Evolutionary conservation across 352 stramenopile species (phyloP).

Genomic region (Phytopythium oedochilum): DNA sequence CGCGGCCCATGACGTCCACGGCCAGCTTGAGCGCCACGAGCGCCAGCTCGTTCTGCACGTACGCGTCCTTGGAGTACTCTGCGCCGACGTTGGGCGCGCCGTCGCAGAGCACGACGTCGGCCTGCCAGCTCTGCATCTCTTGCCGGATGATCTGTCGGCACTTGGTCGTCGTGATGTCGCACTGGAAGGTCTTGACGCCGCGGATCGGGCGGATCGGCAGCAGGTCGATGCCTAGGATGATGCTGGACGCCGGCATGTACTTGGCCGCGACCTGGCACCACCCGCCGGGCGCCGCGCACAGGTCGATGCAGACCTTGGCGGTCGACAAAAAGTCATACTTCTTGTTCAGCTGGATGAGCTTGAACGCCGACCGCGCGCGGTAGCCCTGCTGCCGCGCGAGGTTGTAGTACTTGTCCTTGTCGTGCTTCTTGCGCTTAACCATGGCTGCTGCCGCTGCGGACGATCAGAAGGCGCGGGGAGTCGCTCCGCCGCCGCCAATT

Average conservation of each 20-base stretch:
- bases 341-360: conserved; percentile 99
- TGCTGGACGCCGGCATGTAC: conserved; percentile 93
- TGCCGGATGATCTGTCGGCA: conserved; percentile 91
- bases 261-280: conserved; percentile 95
- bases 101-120: conserved; percentile 98
- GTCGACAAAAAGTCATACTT: conserved; percentile 98
- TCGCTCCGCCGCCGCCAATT: background rate
- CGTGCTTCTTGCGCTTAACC: conserved; percentile 97
- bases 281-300: conserved; percentile 98
- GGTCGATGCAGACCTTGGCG: conserved; percentile 97
- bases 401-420: conserved; percentile 99
- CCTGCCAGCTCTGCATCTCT: conserved; percentile 90
- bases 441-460: conserved; percentile 22
- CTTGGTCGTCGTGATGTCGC: conserved; percentile 91
- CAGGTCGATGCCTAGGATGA: conserved; percentile 98
- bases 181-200: conserved; percentile 97
- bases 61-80: conserved; percentile 98
- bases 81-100: conserved; percentile 98
- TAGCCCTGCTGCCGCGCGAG: conserved; percentile 98
- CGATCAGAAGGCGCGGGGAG: background rate
- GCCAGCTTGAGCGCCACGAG: conserved; percentile 97
- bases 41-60: conserved; percentile 98
- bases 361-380: conserved; percentile 98
- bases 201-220: conserved; percentile 97
- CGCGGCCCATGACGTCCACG: conserved; percentile 94